These are phyloP conservation scores for Vitis amurensis DNA, from an alignment of 164 flowering plant genomes.

Conservation along the genomic window DNA sequence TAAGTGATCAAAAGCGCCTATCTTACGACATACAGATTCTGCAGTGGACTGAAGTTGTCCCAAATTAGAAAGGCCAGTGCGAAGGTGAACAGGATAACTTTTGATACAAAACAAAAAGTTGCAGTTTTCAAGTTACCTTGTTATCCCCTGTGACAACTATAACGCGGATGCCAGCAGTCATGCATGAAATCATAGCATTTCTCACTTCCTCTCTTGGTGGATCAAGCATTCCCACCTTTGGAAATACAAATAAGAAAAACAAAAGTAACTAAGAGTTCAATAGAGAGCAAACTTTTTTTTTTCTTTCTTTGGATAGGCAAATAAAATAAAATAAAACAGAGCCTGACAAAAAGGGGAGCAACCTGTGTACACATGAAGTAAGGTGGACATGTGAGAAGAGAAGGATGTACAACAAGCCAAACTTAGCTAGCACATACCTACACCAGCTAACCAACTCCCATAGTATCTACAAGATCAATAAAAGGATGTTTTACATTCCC, in stretches of 20 bases:
- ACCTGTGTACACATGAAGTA: too few relatives aligned
- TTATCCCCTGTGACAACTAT: conserved; percentile 98
- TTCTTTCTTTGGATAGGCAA: too few relatives aligned
- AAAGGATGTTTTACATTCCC: too few relatives aligned
- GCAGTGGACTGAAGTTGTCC: conserved; percentile 72
- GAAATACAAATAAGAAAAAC: conserved; percentile 3
- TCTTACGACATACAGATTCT: conserved; percentile 81
- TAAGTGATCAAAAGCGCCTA: conserved; percentile 89
- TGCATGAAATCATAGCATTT: conserved; percentile 88
- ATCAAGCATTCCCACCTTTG: conserved; percentile 98
- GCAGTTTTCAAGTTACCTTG: conserved; percentile 55
- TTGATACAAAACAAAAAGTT: background rate
- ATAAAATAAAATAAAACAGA: too few relatives aligned
- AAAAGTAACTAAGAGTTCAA: background rate
- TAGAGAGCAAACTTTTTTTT: background rate
- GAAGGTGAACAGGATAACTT: background rate
- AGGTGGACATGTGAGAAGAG: too few relatives aligned
- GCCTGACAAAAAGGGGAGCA: too few relatives aligned
- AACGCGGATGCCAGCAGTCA: conserved; percentile 98
- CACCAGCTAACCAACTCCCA: too few relatives aligned
- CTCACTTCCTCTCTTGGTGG: conserved; percentile 97
- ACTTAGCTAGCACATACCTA: too few relatives aligned
- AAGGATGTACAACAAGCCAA: too few relatives aligned
- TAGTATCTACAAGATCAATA: too few relatives aligned
- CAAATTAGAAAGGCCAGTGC: conserved; percentile 15